phyloP scores from a whole-genome alignment of 1,139 yeast genomes.

The Geotrichum europaeum region DNA sequence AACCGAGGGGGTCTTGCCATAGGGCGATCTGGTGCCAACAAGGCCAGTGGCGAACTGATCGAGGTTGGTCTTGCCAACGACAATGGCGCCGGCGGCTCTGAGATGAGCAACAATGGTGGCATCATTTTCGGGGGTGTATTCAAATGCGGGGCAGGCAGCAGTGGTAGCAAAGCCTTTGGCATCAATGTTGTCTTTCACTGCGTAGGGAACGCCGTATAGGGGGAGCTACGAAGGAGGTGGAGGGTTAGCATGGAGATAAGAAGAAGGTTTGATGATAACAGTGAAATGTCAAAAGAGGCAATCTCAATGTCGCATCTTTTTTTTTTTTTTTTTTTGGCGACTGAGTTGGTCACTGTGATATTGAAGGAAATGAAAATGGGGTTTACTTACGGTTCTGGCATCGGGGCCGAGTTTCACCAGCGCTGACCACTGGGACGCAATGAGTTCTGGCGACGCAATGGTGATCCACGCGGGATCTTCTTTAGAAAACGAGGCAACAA shows the following conservation, averaged over 20 bases:
- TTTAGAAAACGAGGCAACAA: constrained; percentile 41
- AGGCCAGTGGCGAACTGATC: constrained; percentile 97
- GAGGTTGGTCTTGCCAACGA: constrained; percentile 85
- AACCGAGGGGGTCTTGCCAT: constrained; percentile 78
- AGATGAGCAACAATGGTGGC: constrained; percentile 66
- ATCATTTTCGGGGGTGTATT: constrained; percentile 61
- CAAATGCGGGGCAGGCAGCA: constrained; percentile 87
- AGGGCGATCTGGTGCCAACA: constrained; percentile 92
- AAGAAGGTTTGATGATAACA: not conserved
- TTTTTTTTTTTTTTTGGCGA: no score
- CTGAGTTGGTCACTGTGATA: no score
- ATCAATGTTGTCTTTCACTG: constrained; percentile 91
- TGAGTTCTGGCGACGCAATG: constrained; percentile 52
- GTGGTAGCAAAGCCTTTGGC: constrained; percentile 78
- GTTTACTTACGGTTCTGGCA: constrained; percentile 37
- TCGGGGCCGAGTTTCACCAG: constrained; percentile 39
- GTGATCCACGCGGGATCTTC: constrained; percentile 90
- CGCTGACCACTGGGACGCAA: constrained; percentile 72
- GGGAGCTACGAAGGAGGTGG: constrained; percentile 37
- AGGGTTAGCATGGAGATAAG: not conserved
- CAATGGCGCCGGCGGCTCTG: constrained; percentile 80
- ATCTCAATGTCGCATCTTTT: no score
- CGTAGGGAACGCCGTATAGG: constrained; percentile 88
- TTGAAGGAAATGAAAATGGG: no score
- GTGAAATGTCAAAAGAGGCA: not conserved